Base-by-base conservation (phyloP, 1,139 yeast genomes). In the Saccharomyces hybrid region DNA sequence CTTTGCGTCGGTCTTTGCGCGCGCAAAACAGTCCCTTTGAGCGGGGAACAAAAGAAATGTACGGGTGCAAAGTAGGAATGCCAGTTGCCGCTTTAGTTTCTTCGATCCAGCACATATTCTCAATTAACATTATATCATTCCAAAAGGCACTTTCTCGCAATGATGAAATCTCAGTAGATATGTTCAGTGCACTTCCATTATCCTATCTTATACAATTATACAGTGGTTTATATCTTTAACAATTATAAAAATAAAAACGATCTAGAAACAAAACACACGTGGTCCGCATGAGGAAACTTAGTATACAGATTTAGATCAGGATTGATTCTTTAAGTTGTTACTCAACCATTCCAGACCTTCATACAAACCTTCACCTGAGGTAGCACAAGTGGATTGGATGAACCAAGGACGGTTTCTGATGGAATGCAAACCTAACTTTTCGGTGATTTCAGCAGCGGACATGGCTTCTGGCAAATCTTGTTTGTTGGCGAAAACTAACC, bases 281-380 rank as follows among this genome's bases (percentile, higher is more conserved):
- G 44, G 44, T 16, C 24, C 24, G 44, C 44, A 38, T 38, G 44
- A 38, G 34, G 34, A 31, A 31, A 31, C 24, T 19, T 38, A 19
- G 12, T 38, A 50, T 32, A 21, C 50, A 47, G 34, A 42, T 31
- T 31, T 31, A 31, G 34, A 31, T 61, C 59, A 65, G 51, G 69
- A 64, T 64, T 68, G 72, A 63, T 83, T 86, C 81, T 86, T 86
- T 78, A 88, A 83, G 79, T 86, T 86, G 71, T 84, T 83, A 65
- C 88, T 81, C 72, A 88, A 83, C 96, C 96, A 88, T 77, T 88
- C 95, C 74, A 88, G 79, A 74, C 95, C 96, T 74, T 88, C 95
- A 70, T 85, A 84, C 72, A 88, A 79, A 74, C 96, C 96, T 73
- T 87, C 95, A 75, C 96, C 96, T 58, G 95, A 84, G 65, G 89